Evolutionary conservation across 306 rosid genomes (phyloP), one percentile per base, ranked within the genome.

Genomic region (Begonia fuchsioides): DNA sequence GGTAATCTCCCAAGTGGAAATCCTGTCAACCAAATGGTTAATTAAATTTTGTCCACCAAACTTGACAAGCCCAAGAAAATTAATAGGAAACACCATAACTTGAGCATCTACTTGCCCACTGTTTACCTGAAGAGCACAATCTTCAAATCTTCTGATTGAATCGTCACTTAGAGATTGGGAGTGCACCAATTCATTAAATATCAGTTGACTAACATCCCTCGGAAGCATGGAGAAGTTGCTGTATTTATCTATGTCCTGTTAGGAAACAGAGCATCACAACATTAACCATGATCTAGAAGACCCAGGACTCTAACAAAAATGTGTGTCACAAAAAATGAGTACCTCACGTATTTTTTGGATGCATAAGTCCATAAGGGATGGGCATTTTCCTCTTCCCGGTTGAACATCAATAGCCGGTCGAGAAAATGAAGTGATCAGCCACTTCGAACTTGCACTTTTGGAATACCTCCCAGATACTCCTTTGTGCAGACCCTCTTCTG

Each of bases 121-220:
- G 35, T 26, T 15, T 74, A 90, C 97, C 95, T 90, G 95, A 61
- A 90, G 79, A 51, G 94, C 92, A 72, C 95, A 90, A 71, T 90
- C 94, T 50, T 80, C 78, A 63, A 90, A 90, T 20, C 72, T 66
- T 67, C 75, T 68, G 13, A 90, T 72, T 40, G 65, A 66, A 58
- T 43, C 72, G 50, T 59, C 51, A 43, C 73, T 79, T 5, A 90
- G 72, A 58, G 60, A 45, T 44, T 49, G 57, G 26, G 82, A 68
- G 58, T 45, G 68, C 47, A 84, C 92, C 78, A 84, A 58, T 57
- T 81, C 81, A 67, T 84, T 78, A 44, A 90, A 72, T 65, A 90
- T 68, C 68, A 64, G 92, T 65, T 90, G 97, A 79, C 80, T 84
- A 53, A 90, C 67, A 73, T 90, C 97, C 47, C 95, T 73, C 51